Conservation (phyloP, 2,329 filamentous ascomycete species). For the Trichocomaceae sp. region DNA sequence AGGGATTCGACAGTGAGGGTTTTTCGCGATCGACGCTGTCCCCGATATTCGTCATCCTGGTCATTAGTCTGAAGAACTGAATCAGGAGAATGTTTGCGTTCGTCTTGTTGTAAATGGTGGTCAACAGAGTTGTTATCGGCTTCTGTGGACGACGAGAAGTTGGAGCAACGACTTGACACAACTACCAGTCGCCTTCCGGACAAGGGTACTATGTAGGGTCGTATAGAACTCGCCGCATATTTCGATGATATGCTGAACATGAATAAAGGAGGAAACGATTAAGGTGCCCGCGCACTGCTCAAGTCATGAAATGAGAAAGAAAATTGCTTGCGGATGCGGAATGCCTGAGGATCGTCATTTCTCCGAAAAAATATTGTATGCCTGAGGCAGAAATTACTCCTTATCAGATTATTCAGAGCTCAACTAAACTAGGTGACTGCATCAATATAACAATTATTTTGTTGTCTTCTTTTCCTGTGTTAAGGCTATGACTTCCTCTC, state of each 20-base stretch:
- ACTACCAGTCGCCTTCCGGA: conserved; percentile 6
- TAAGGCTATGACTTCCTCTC: conserved; percentile 15
- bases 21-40: conserved; percentile 8
- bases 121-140: not conserved
- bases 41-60: not conserved
- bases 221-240: conserved; percentile 10
- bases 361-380: conserved; percentile 4
- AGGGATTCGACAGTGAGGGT: conserved; percentile 29
- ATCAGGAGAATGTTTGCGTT: not conserved
- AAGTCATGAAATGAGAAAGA: not conserved
- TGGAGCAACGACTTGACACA: conserved; percentile 2
- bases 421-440: no score
- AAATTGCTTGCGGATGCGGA: not conserved
- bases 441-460: not conserved
- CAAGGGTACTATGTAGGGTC: conserved; percentile 11
- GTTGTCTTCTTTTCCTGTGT: not conserved
- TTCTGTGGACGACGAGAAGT: conserved; percentile 6
- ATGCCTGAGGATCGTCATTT: not conserved
- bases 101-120: not conserved
- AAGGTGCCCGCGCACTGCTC: not conserved
- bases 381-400: conserved; percentile 1
- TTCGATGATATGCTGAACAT: conserved; percentile 13
- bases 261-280: not conserved
- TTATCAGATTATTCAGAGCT: no score
- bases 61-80: conserved; percentile 2